Conservation (phyloP, 306 rosid genomes). For the Cicer bijugum region DNA sequence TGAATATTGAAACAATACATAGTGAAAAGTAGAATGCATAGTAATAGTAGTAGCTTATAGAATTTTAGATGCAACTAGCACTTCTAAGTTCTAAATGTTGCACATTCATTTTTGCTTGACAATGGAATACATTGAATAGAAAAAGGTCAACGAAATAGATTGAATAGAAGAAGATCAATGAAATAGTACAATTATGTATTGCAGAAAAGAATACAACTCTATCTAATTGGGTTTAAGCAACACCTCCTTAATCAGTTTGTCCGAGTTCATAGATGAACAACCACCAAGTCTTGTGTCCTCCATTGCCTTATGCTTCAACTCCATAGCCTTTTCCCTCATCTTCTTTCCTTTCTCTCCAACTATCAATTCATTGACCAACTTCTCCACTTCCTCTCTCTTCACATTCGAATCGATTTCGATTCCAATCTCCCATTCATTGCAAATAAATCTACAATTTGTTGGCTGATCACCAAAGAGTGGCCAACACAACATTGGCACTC, state of each 20-base stretch:
- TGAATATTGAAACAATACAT: too few species aligned
- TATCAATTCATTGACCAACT: slow-evolving; percentile 36
- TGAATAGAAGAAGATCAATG: not conserved
- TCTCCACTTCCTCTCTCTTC: slow-evolving; percentile 38
- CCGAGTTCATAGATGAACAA: slow-evolving; percentile 32
- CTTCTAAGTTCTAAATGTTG: not conserved
- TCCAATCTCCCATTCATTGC: slow-evolving; percentile 40
- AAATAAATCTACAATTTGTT: slow-evolving; percentile 37
- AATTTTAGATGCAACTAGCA: not conserved
- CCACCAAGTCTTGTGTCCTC: slow-evolving; percentile 27
- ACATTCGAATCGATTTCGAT: slow-evolving; percentile 15
- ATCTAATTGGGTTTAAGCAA: slow-evolving; percentile 18
- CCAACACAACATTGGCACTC: slow-evolving; percentile 46
- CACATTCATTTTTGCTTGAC: not conserved
- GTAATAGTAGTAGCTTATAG: too few species aligned
- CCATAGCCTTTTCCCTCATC: slow-evolving; percentile 20
- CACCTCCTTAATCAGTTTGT: slow-evolving; percentile 42
- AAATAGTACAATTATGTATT: not conserved
- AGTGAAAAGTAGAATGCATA: too few species aligned
- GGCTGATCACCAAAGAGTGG: slow-evolving; percentile 32
- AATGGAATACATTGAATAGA: not conserved
- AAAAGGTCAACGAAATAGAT: not conserved
- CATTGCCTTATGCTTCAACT: slow-evolving; percentile 23
- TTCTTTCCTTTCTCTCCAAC: slow-evolving; percentile 39
- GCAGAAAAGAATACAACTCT: not conserved